Evolutionary conservation across 495 filamentous ascomycete species (phyloP).

Genomic region (Xanthoparmelia taractica): DNA sequence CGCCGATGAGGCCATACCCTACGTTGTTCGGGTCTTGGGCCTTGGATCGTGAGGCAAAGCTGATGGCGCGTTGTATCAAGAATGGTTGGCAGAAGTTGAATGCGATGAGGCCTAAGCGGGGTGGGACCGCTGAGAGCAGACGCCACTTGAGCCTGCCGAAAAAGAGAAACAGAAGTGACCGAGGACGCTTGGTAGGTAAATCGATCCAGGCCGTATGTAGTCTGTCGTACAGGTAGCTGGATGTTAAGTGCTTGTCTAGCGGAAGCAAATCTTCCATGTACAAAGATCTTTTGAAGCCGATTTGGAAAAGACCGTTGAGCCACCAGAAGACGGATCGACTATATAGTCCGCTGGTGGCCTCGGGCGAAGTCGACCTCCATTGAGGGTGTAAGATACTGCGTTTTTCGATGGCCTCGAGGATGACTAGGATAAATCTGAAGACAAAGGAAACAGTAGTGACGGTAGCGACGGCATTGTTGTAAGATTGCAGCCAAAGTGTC

Average conservation of each 20-base stretch:
- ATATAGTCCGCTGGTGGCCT: conserved; percentile 51
- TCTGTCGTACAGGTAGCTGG: conserved; percentile 33
- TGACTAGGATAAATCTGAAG: conserved; percentile 42
- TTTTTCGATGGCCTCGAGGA: conserved; percentile 52
- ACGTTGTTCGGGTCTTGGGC: conserved; percentile 38
- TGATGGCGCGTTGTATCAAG: conserved; percentile 47
- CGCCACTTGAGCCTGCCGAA: conserved; percentile 42
- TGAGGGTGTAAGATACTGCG: conserved; percentile 37
- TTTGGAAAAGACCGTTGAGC: conserved; percentile 49
- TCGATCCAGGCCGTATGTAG: conserved; percentile 36
- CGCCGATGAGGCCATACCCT: conserved; percentile 58
- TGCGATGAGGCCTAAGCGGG: conserved; percentile 47
- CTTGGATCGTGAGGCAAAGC: conserved; percentile 38
- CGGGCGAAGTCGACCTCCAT: conserved; percentile 44
- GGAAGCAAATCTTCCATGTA: conserved; percentile 39
- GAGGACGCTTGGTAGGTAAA: conserved; percentile 27
- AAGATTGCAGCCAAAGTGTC: conserved; percentile 50
- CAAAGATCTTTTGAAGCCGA: conserved; percentile 41
- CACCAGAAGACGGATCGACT: conserved; percentile 49
- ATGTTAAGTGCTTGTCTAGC: conserved; percentile 40
- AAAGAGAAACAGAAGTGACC: conserved; percentile 41
- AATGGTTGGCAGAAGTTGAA: conserved; percentile 60
- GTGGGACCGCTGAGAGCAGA: conserved; percentile 42
- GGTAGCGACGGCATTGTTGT: conserved; percentile 32
- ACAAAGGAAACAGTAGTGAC: conserved; percentile 43